These are phyloP conservation scores for Cyberlindnera bimundalis DNA, from an alignment of 805 yeast species.

Conservation along the genomic window DNA sequence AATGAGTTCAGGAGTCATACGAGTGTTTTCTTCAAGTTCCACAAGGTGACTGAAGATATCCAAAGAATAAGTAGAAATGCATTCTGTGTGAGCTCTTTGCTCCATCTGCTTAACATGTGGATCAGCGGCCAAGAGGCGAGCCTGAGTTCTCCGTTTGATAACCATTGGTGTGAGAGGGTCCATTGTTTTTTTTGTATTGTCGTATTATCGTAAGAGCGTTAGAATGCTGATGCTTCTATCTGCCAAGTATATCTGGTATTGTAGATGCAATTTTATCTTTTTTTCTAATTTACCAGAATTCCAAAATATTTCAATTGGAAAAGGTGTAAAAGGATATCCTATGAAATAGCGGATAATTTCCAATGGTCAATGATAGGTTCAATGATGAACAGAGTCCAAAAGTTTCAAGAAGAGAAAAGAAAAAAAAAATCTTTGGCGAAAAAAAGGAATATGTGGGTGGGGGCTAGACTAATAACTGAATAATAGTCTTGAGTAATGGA, in stretches of 20 bases:
- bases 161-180: slow-evolving; percentile 22
- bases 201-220: no score
- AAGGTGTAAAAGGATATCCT: no score
- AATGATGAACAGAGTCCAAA: no score
- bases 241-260: neutral
- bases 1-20: slow-evolving; percentile 29
- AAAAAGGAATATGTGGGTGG: neutral
- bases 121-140: slow-evolving; percentile 33
- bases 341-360: no score
- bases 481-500: slow-evolving; percentile 9
- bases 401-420: neutral
- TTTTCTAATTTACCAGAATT: neutral
- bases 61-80: slow-evolving; percentile 43
- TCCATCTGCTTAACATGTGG: slow-evolving; percentile 44
- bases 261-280: slow-evolving; percentile 1
- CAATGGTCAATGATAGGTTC: no score
- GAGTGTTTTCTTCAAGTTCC: slow-evolving; percentile 31
- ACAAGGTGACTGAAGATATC: slow-evolving; percentile 38
- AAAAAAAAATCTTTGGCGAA: neutral
- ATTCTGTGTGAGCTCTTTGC: slow-evolving; percentile 40
- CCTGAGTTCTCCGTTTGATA: slow-evolving; percentile 23
- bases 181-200: slow-evolving; percentile 1
- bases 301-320: no score
- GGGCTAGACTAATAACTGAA: slow-evolving; percentile 16
- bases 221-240: neutral